A percentile compares a stretch with the other conserved stretches of the same genome.
Evolutionary conservation across 805 yeast species (phyloP).

Genomic region (Saturnispora zaruensis): DNA sequence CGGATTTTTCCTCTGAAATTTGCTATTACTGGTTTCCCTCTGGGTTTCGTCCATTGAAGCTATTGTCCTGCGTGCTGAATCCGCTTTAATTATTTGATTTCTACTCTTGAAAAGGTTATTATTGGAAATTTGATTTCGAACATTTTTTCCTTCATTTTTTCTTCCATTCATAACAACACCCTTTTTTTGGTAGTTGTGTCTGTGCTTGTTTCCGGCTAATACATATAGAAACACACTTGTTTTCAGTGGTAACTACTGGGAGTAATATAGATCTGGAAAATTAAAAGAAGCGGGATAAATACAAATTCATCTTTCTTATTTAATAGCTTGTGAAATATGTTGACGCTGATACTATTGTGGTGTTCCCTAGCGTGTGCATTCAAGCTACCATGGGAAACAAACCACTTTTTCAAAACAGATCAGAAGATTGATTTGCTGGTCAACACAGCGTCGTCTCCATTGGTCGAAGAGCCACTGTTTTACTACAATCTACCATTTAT

Average conservation of each 20-base stretch:
- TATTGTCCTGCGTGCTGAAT: neutral
- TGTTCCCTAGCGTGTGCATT: constrained; percentile 4
- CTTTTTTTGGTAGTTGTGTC: neutral
- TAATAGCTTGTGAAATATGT: neutral
- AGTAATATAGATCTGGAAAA: neutral
- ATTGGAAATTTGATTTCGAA: neutral
- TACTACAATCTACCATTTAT: constrained; percentile 74
- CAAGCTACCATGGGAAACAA: constrained; percentile 26
- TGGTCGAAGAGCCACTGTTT: constrained; percentile 67
- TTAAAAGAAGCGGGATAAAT: neutral
- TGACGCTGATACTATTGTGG: neutral
- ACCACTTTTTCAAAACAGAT: constrained; percentile 36
- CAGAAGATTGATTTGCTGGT: constrained; percentile 62
- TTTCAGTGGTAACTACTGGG: neutral
- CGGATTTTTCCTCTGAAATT: neutral
- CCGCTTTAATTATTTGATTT: neutral
- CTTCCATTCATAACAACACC: neutral
- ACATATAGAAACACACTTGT: neutral
- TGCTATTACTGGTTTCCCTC: neutral
- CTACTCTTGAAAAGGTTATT: neutral
- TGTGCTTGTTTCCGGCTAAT: neutral
- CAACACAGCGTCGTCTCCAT: constrained; percentile 70
- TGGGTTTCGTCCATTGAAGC: neutral
- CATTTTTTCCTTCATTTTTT: neutral
- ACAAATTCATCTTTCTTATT: neutral